phyloP scores from a whole-genome alignment of 2,329 filamentous ascomycete genomes.

The Teratosphaeria destructans region DNA sequence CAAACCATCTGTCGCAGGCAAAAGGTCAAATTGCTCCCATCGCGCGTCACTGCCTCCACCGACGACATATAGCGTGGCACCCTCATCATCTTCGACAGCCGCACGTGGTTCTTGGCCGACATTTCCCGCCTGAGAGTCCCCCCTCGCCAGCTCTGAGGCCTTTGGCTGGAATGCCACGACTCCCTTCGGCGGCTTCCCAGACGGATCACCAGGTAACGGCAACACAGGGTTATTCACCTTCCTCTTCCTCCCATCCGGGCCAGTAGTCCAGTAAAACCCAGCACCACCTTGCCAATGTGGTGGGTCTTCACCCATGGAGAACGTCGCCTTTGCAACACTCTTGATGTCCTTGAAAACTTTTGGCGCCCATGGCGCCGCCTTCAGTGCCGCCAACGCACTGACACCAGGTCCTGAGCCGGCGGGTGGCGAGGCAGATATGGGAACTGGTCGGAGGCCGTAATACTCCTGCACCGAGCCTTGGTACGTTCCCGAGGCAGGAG shows the following conservation, averaged over 20 bases:
- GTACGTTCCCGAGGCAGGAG: slow-evolving; percentile 13
- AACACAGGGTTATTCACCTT: slow-evolving; percentile 26
- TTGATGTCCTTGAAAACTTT: slow-evolving; percentile 83
- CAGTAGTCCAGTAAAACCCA: slow-evolving; percentile 22
- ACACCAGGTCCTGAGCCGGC: slow-evolving; percentile 9
- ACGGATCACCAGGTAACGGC: slow-evolving; percentile 43
- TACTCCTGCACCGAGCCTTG: slow-evolving; percentile 25
- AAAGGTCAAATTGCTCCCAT: slow-evolving; percentile 26
- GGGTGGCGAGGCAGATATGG: slow-evolving; percentile 16
- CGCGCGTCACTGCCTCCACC: slow-evolving; percentile 25
- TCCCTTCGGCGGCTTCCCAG: slow-evolving; percentile 62
- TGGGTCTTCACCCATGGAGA: slow-evolving; percentile 64
- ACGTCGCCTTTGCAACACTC: slow-evolving; percentile 69
- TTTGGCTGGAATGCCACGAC: slow-evolving; percentile 63
- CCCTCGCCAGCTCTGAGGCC: neutral
- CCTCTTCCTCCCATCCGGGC: slow-evolving; percentile 24
- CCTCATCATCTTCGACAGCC: slow-evolving; percentile 13
- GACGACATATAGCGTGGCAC: slow-evolving; percentile 20
- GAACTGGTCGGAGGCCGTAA: slow-evolving; percentile 22
- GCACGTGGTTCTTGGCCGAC: slow-evolving; percentile 4
- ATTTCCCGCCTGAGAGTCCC: too few species aligned
- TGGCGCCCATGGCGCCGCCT: slow-evolving; percentile 45
- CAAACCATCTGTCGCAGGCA: slow-evolving; percentile 8
- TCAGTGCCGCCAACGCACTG: slow-evolving; percentile 19
- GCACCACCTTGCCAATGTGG: slow-evolving; percentile 27